Percentiles rank a stretch among this genome's conserved stretches.
phyloP scores from a whole-genome alignment of 306 rosid genomes.

The Morella rubra region DNA sequence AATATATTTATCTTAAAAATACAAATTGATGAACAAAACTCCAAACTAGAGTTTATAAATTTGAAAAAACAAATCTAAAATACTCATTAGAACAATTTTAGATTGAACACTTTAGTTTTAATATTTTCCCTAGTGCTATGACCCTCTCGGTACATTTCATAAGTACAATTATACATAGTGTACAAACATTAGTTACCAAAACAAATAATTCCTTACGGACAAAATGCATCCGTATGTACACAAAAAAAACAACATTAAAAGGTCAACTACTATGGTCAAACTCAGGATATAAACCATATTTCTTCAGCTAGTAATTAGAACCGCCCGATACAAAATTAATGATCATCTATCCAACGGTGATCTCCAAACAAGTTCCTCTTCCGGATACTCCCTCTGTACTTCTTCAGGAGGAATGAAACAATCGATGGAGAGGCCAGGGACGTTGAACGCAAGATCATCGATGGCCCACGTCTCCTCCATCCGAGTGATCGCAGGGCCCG shows the following conservation, averaged over 20 bases:
- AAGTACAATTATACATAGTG: too few species aligned
- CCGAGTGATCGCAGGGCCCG: conserved; percentile 63
- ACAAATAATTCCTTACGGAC: background rate
- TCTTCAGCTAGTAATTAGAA: conserved; percentile 6
- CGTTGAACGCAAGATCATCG: conserved; percentile 89
- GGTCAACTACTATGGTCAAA: background rate
- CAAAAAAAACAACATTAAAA: background rate
- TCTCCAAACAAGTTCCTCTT: conserved; percentile 55
- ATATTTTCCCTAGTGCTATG: too few species aligned
- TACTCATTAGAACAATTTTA: too few species aligned
- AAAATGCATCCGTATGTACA: conserved; percentile 2
- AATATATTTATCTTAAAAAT: too few species aligned
- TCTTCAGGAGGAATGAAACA: conserved; percentile 88
- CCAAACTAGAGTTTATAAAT: too few species aligned
- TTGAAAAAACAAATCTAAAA: too few species aligned
- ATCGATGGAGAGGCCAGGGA: conserved; percentile 76
- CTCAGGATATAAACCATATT: background rate
- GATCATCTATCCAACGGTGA: conserved; percentile 44
- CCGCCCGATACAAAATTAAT: background rate
- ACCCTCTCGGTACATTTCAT: too few species aligned
- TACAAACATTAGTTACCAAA: too few species aligned
- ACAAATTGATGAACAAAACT: too few species aligned
- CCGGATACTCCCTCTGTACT: conserved; percentile 43
- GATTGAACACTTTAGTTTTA: too few species aligned
- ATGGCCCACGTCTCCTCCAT: conserved; percentile 84